These are phyloP conservation scores for Neotropicomus parvogracilis DNA, from an alignment of 1,284 basidiomycete genomes.

Conservation along the genomic window DNA sequence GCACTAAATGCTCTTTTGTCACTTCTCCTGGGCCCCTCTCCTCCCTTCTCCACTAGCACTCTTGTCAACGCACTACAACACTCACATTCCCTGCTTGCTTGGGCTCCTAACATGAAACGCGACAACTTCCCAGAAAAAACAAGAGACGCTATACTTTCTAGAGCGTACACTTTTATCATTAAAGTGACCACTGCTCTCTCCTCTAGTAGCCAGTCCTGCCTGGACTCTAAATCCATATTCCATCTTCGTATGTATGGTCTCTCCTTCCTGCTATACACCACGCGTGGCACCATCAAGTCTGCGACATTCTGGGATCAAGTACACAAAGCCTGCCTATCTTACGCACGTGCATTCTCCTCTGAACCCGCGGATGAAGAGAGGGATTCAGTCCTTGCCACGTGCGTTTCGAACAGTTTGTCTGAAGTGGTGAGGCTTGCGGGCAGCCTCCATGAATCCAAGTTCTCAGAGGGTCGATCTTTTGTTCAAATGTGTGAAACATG, in stretches of 20 bases:
- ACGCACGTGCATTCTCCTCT: constrained; percentile 31
- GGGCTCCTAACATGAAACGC: constrained; percentile 44
- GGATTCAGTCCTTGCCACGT: constrained; percentile 26
- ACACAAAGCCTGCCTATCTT: constrained; percentile 47
- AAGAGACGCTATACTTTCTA: constrained; percentile 53
- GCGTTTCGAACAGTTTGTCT: constrained; percentile 42
- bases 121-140: constrained; percentile 47
- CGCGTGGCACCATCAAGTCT: constrained; percentile 41
- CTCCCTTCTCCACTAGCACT: constrained; percentile 19
- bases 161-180: constrained; percentile 52
- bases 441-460: constrained; percentile 31
- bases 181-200: constrained; percentile 38
- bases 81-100: constrained; percentile 46
- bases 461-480: constrained; percentile 51
- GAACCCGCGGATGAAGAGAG: constrained; percentile 31
- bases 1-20: constrained; percentile 42
- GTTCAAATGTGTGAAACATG: constrained; percentile 63
- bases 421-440: constrained; percentile 41
- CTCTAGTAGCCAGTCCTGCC: constrained; percentile 12
- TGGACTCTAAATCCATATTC: constrained; percentile 37
- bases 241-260: constrained; percentile 48
- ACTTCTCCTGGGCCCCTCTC: constrained; percentile 21
- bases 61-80: constrained; percentile 38
- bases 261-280: constrained; percentile 43
- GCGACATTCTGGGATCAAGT: constrained; percentile 65